Percentiles rank a stretch among this genome's conserved stretches.
phyloP scores from a whole-genome alignment of 2,329 filamentous ascomycete species.

The Ophiostoma sp. region DNA sequence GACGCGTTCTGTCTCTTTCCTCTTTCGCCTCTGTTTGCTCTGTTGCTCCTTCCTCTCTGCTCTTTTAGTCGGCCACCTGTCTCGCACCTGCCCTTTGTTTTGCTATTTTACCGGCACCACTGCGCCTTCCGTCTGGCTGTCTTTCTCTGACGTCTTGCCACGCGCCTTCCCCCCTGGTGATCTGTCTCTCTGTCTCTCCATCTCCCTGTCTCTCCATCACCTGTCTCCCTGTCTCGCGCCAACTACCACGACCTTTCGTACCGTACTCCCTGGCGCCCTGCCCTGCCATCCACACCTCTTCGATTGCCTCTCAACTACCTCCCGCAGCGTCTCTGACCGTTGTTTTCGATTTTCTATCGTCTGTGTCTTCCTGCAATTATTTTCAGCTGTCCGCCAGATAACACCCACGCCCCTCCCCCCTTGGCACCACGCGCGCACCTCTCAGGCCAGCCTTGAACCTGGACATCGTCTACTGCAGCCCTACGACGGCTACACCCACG shows the following conservation, averaged over 20 bases:
- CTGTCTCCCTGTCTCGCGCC: too few relatives aligned
- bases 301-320: too few relatives aligned
- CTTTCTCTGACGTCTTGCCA: neutral
- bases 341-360: too few relatives aligned
- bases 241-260: too few relatives aligned
- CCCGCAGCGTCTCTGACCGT: too few relatives aligned
- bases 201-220: too few relatives aligned
- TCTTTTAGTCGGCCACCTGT: neutral
- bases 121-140: neutral
- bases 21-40: neutral
- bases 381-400: too few relatives aligned
- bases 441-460: neutral
- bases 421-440: neutral
- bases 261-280: too few relatives aligned
- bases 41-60: neutral
- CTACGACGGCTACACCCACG: neutral
- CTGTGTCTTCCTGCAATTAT: too few relatives aligned
- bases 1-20: slow-evolving; percentile 17
- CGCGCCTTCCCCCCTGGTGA: too few relatives aligned
- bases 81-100: neutral
- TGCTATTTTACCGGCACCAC: neutral
- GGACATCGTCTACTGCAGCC: slow-evolving; percentile 2
- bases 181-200: too few relatives aligned
- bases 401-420: neutral
- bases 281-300: too few relatives aligned